Evolutionary conservation across 305 asterid genomes (phyloP).

Genomic region (Stenogyne calaminthoides): DNA sequence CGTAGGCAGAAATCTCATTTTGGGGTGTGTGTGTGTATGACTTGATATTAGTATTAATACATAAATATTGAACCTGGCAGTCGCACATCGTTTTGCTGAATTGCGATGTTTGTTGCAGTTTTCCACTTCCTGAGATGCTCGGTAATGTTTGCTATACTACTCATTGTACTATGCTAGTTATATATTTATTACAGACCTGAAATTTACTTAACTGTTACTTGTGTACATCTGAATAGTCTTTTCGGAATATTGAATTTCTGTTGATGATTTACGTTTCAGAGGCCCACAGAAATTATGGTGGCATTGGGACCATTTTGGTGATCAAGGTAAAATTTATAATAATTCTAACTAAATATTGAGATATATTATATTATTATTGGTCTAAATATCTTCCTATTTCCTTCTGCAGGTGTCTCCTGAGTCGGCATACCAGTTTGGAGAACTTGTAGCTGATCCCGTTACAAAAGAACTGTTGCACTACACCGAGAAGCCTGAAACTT

Average conservation of each 20-base stretch:
- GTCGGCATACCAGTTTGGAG: slow-evolving; percentile 83
- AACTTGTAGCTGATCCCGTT: slow-evolving; percentile 79
- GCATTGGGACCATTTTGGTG: slow-evolving; percentile 86
- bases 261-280: slow-evolving; percentile 46
- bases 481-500: slow-evolving; percentile 93
- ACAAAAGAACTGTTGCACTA: slow-evolving; percentile 84
- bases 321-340: slow-evolving; percentile 57
- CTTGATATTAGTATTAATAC: slow-evolving; percentile 27
- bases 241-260: slow-evolving; percentile 22
- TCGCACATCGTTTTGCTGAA: slow-evolving; percentile 80
- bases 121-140: slow-evolving; percentile 80
- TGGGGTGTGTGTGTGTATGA: neutral
- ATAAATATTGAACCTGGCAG: slow-evolving; percentile 49
- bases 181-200: neutral
- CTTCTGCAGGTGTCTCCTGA: slow-evolving; percentile 77
- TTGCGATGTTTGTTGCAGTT: slow-evolving; percentile 93
- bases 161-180: neutral
- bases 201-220: too few relatives aligned
- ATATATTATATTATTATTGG: neutral
- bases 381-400: neutral
- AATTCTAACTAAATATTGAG: neutral
- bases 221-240: too few relatives aligned
- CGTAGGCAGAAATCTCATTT: neutral
- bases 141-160: slow-evolving; percentile 47
- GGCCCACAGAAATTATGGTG: slow-evolving; percentile 82